A percentile compares a stretch with the other conserved stretches of the same genome.
These are phyloP conservation scores for Mycena kentingensis DNA, from an alignment of 768 basidiomycete species.

Conservation along the genomic window DNA sequence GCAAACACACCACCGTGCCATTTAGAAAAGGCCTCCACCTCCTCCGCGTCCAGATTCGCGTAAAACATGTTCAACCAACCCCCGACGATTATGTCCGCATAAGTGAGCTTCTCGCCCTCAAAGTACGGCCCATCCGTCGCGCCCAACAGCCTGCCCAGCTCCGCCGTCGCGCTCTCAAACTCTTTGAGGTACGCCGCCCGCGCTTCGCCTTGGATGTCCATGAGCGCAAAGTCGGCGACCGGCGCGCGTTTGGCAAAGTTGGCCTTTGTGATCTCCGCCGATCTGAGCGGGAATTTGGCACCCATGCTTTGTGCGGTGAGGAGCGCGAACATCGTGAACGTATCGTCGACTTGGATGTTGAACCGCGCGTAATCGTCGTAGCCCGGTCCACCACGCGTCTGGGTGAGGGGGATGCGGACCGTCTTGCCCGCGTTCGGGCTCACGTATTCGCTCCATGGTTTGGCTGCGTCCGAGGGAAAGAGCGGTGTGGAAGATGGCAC, in stretches of 20 bases:
- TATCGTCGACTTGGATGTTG: constrained; percentile 14
- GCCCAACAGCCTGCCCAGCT: constrained; percentile 5
- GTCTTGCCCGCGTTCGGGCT: constrained; percentile 5
- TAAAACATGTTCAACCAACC: constrained; percentile 9
- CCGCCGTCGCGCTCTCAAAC: constrained; percentile 1
- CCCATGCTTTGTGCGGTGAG: neutral
- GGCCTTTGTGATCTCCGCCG: constrained; percentile 4
- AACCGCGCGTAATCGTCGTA: constrained; percentile 6
- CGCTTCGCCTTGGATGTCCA: constrained; percentile 1
- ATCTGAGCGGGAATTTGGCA: constrained; percentile 6
- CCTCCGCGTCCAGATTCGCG: constrained; percentile 4
- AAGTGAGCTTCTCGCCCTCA: constrained; percentile 10
- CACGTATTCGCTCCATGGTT: constrained; percentile 10
- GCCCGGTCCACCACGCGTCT: neutral
- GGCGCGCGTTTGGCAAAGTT: constrained; percentile 8
- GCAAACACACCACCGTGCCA: constrained; percentile 19
- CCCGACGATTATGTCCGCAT: constrained; percentile 15
- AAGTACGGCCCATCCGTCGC: constrained; percentile 13
- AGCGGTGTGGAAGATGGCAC: constrained; percentile 33
- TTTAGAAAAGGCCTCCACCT: constrained; percentile 11
- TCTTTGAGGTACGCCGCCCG: neutral
- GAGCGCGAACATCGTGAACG: constrained; percentile 3
- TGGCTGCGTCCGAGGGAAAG: constrained; percentile 21
- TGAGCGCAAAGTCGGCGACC: neutral
- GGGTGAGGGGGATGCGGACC: constrained; percentile 6